Base-by-base conservation (phyloP, 2,329 filamentous ascomycete species). In the Eutypa lata region DNA sequence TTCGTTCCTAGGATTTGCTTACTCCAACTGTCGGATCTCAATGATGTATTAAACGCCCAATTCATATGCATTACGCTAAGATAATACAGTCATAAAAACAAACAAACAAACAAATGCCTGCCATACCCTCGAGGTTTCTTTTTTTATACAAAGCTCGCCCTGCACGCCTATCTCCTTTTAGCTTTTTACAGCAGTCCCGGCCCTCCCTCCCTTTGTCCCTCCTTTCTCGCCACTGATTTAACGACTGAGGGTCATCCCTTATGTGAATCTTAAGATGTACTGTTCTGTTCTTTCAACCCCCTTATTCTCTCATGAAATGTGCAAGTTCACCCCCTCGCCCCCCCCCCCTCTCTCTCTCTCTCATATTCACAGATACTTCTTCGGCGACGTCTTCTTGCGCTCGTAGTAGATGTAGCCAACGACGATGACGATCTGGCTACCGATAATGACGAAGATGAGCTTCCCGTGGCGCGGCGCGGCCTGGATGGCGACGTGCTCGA, bases 331-430 rank as follows among this genome's bases (percentile, higher is more conserved):
- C 45, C 54, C 53, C 43, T 22, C 42, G 24, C 50, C 48, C 21
- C 13, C 10, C 10, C 26, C 26, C 5, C 26, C 26, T 31, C 26
- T 31, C 26, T 5, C 26, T 31, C 26, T 31, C 26, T 10, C 26
- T 10, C 26, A 6, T 10, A 5, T 28, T 65, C 77, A 96, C 68
- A 96, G 74, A 71, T 91, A 97, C 75, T 97, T 97, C 80, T 96
- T 96, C n/a, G 90, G 90, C 70, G 85, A 83, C 58, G 79, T 84
- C 72, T 87, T 83, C 66, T 88, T 86, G 62, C 85, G 82, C 81
- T 96, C 96, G 74, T 96, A 96, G 54, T 86, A 68, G 37, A 90
- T 70, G 67, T 92, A 96, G 1, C 78, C 81, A 2, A 72, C 83
- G 0, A 83, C 83, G 31, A 95, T 75, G 59, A 91, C 68, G 47